Evolutionary conservation across 1,139 yeast species (phyloP).

Genomic region (Arxiozyma slooffiae): DNA sequence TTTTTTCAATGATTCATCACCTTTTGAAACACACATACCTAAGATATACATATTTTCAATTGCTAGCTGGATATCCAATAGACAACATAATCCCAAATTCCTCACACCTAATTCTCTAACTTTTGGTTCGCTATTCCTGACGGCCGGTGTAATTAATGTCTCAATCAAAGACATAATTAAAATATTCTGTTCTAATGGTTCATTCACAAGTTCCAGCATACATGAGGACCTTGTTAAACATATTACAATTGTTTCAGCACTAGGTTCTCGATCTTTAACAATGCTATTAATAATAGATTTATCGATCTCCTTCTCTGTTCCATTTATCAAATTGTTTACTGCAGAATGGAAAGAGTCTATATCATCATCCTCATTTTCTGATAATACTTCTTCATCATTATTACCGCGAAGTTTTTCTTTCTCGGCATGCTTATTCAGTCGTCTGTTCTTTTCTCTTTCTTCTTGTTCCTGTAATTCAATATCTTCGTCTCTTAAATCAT

Average conservation of each 20-base stretch:
- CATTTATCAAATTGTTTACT: slow-evolving; percentile 29
- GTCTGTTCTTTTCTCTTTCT: slow-evolving; percentile 8
- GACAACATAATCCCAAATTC: slow-evolving; percentile 72
- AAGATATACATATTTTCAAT: slow-evolving; percentile 49
- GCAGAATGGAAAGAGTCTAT: slow-evolving; percentile 48
- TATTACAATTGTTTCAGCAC: slow-evolving; percentile 43
- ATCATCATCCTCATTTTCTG: slow-evolving; percentile 26
- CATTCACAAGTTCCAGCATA: slow-evolving; percentile 58
- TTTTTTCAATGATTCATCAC: slow-evolving; percentile 46
- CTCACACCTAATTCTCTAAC: slow-evolving; percentile 60
- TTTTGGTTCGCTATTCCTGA: slow-evolving; percentile 49
- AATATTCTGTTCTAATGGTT: slow-evolving; percentile 55
- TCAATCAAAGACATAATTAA: slow-evolving; percentile 65
- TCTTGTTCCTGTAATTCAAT: slow-evolving; percentile 32
- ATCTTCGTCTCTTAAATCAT: slow-evolving; percentile 71
- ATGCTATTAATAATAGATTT: slow-evolving; percentile 18
- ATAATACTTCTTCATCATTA: slow-evolving; percentile 16
- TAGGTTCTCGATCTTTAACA: slow-evolving; percentile 21
- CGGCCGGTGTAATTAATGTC: slow-evolving; percentile 75
- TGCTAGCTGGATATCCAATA: slow-evolving; percentile 60
- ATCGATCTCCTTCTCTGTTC: slow-evolving; percentile 10
- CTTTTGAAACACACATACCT: slow-evolving; percentile 54
- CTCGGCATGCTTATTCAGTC: slow-evolving; percentile 7
- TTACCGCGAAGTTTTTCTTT: slow-evolving; percentile 7
- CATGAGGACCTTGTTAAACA: slow-evolving; percentile 65